These are phyloP conservation scores for Fusarium nematophilum DNA, from an alignment of 2,329 filamentous ascomycete genomes.

Conservation along the genomic window DNA sequence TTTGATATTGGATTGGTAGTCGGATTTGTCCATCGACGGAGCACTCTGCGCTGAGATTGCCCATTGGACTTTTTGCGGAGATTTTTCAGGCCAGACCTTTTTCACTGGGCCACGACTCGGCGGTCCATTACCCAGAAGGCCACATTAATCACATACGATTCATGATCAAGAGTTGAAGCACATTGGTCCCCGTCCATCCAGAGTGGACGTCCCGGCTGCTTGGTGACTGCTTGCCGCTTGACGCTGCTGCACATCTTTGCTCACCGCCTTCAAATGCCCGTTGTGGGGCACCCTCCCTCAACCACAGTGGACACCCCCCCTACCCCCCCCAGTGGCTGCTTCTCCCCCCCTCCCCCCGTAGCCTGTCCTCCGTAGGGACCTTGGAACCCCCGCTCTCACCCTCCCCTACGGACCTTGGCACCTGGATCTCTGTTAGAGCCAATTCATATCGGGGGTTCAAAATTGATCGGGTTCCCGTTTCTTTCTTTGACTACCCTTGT, in stretches of 20 bases:
- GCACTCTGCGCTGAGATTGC: too few species aligned
- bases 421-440: slow-evolving; percentile 38
- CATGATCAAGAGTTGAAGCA: slow-evolving; percentile 9
- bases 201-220: too few species aligned
- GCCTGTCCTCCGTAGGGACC: too few species aligned
- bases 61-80: too few species aligned
- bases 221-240: too few species aligned
- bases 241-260: not conserved
- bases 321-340: slow-evolving; percentile 23
- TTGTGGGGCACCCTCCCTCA: slow-evolving; percentile 36
- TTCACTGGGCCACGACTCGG: too few species aligned
- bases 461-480: slow-evolving; percentile 39
- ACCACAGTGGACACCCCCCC: slow-evolving; percentile 8
- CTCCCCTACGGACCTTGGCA: slow-evolving; percentile 33
- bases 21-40: too few species aligned
- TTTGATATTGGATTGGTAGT: too few species aligned
- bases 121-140: too few species aligned
- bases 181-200: too few species aligned
- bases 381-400: slow-evolving; percentile 31
- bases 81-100: too few species aligned
- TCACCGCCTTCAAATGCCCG: slow-evolving; percentile 44
- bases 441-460: slow-evolving; percentile 39
- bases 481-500: slow-evolving; percentile 34
- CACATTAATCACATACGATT: slow-evolving; percentile 10
- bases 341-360: slow-evolving; percentile 15